A percentile compares a stretch with the other conserved stretches of the same genome.
These are phyloP conservation scores for Aspergillus sp. DNA, from an alignment of 2,329 filamentous ascomycete species.

Conservation along the genomic window DNA sequence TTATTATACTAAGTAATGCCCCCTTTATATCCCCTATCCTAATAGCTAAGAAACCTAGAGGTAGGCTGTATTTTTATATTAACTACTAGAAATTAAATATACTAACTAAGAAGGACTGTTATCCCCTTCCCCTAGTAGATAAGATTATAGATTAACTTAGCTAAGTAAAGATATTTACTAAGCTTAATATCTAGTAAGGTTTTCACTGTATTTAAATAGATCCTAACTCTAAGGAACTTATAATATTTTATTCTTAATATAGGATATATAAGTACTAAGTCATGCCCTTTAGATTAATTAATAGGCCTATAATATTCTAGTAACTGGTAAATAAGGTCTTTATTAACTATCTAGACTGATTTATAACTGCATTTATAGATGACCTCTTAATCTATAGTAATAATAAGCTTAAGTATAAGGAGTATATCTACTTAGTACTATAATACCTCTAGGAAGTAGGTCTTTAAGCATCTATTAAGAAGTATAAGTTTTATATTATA, in stretches of 20 bases:
- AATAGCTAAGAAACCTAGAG: background rate
- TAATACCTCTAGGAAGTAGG: background rate
- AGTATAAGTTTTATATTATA: background rate
- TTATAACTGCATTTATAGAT: conserved; percentile 19
- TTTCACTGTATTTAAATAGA: conserved; percentile 22
- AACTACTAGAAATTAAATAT: background rate
- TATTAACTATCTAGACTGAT: conserved; percentile 9
- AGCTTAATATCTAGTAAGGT: conserved; percentile 4
- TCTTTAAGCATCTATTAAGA: background rate
- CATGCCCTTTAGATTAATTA: too few species aligned
- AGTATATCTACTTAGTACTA: background rate
- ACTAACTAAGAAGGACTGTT: background rate
- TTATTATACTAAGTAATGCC: conserved; percentile 2
- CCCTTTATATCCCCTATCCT: background rate
- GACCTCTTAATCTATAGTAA: conserved; percentile 22
- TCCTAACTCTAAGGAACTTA: conserved; percentile 14
- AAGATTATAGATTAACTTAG: background rate
- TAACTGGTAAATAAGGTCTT: conserved; percentile 19
- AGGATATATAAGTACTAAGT: conserved; percentile 7
- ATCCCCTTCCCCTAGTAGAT: background rate
- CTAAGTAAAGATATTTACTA: background rate
- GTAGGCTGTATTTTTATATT: background rate
- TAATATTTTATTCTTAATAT: conserved; percentile 6
- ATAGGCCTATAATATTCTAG: conserved; percentile 13
- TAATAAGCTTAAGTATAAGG: background rate